Percentiles rank a stretch among this genome's conserved stretches.
Evolutionary conservation across 345 rosid genomes (phyloP).

Genomic region (Corymbia maculata): DNA sequence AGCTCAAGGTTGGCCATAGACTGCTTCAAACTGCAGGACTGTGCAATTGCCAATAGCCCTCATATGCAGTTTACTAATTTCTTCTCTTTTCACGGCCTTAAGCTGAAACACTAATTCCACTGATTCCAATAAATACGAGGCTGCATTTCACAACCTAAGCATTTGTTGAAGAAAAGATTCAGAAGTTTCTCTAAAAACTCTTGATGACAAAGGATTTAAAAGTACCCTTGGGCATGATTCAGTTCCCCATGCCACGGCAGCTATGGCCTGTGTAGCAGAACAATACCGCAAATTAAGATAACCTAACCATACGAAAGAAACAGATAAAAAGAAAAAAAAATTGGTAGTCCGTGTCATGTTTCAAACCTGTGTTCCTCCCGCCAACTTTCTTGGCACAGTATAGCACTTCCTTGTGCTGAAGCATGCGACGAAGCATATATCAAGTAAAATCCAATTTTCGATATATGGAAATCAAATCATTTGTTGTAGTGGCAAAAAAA

Average conservation of each 20-base stretch:
- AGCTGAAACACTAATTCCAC: background rate
- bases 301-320: background rate
- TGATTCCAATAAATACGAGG: background rate
- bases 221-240: constrained; percentile 90
- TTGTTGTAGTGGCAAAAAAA: background rate
- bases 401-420: constrained; percentile 80
- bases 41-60: background rate
- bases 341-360: background rate
- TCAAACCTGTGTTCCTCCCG: constrained; percentile 93
- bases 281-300: background rate
- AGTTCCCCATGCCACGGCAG: constrained; percentile 99
- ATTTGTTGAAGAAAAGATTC: no score
- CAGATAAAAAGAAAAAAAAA: background rate
- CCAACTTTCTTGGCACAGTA: constrained; percentile 90
- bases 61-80: background rate
- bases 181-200: background rate
- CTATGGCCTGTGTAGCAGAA: constrained; percentile 52
- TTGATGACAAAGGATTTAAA: background rate
- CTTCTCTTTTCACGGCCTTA: no score
- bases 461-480: background rate
- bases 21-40: background rate
- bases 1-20: background rate
- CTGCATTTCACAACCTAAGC: background rate
- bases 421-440: constrained; percentile 1
- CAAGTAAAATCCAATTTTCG: background rate